These are phyloP conservation scores for Pleodorina starrii DNA, from an alignment of 139 green algal genomes.

Conservation along the genomic window DNA sequence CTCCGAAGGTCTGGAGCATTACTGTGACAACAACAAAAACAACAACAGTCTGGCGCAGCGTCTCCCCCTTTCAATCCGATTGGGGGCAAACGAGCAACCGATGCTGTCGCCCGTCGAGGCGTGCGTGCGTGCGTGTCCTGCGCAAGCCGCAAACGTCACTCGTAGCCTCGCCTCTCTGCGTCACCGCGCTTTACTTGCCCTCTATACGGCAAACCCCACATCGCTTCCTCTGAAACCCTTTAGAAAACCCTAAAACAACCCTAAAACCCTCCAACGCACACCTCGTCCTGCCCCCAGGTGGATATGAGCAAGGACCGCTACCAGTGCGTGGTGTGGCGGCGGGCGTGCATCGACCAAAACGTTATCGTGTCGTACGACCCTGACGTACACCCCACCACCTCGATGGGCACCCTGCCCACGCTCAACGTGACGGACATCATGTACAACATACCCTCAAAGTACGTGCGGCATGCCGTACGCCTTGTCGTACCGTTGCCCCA, in stretches of 20 bases:
- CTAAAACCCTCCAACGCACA: neutral
- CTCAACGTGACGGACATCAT: slow-evolving; percentile 46
- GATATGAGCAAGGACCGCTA: slow-evolving; percentile 39
- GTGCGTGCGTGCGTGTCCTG: neutral
- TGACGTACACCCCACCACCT: slow-evolving; percentile 22
- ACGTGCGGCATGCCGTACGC: neutral
- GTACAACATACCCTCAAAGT: slow-evolving; percentile 52
- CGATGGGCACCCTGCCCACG: slow-evolving; percentile 14
- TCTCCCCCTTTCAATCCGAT: too few relatives aligned
- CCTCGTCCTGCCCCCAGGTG: neutral
- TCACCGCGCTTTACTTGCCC: neutral
- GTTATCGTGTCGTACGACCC: slow-evolving; percentile 40
- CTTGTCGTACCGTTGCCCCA: neutral
- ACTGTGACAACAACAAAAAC: too few relatives aligned
- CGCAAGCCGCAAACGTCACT: neutral
- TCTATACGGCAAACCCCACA: neutral
- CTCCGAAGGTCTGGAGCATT: too few relatives aligned
- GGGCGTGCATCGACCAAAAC: slow-evolving; percentile 35
- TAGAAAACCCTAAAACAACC: neutral
- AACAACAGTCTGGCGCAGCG: too few relatives aligned
- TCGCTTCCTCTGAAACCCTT: too few relatives aligned
- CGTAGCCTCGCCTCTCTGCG: neutral
- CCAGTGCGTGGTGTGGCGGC: slow-evolving; percentile 22
- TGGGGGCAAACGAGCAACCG: too few relatives aligned
- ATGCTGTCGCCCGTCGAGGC: too few relatives aligned